These are phyloP conservation scores for Trichoderma guizhouense DNA, from an alignment of 2,329 filamentous ascomycete genomes.

Conservation along the genomic window DNA sequence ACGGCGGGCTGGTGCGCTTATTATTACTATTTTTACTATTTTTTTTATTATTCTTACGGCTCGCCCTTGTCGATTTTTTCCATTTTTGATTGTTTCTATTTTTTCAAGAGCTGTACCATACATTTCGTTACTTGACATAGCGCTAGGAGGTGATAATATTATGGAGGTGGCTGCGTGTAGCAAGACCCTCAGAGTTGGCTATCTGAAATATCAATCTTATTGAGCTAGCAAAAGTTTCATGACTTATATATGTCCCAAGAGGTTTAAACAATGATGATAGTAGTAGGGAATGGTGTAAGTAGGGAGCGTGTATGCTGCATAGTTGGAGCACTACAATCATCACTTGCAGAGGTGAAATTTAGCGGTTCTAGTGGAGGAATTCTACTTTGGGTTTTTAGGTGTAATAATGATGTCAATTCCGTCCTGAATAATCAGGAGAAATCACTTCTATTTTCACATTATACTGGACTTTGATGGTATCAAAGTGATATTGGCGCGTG, in stretches of 20 bases:
- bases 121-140: neutral
- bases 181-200: neutral
- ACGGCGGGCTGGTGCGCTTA: neutral
- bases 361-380: neutral
- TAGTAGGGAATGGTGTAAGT: neutral
- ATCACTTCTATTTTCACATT: neutral
- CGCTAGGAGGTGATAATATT: constrained; percentile 7
- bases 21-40: neutral
- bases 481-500: neutral
- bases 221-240: neutral
- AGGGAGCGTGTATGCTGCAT: neutral
- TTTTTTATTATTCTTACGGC: neutral
- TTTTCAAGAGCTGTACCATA: constrained; percentile 12
- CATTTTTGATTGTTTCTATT: neutral
- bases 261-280: neutral
- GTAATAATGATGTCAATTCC: neutral
- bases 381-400: neutral
- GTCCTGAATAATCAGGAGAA: neutral
- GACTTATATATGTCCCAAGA: neutral
- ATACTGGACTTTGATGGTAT: neutral
- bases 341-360: neutral
- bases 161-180: neutral
- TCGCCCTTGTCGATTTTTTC: neutral
- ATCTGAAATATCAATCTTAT: neutral
- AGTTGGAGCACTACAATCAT: neutral